Evolutionary conservation across 1,139 yeast species (phyloP).

Genomic region (Lodderomyces metapsilosis): DNA sequence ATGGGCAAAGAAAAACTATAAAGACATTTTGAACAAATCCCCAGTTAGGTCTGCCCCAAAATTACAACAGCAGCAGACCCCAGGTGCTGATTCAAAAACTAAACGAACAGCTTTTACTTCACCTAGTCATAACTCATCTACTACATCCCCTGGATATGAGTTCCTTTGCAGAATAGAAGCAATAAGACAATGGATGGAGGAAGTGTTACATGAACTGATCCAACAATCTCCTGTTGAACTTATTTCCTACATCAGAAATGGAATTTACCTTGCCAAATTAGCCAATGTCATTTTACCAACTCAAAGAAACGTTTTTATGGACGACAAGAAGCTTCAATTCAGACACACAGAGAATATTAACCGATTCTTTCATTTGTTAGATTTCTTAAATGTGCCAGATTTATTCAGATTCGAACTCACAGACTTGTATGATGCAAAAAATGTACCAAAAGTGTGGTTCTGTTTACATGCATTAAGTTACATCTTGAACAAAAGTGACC

Average conservation of each 20-base stretch:
- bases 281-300: constrained; percentile 72
- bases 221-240: constrained; percentile 53
- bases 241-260: constrained; percentile 65
- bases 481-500: constrained; percentile 52
- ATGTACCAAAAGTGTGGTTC: constrained; percentile 91
- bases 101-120: constrained; percentile 17
- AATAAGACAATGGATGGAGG: constrained; percentile 58
- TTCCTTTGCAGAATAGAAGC: constrained; percentile 88
- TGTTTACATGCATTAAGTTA: constrained; percentile 88
- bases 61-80: background rate
- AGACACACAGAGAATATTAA: constrained; percentile 93
- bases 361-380: constrained; percentile 72
- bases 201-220: constrained; percentile 48
- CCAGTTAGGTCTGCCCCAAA: constrained; percentile 14
- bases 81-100: background rate
- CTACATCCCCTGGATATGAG: constrained; percentile 56
- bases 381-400: constrained; percentile 75
- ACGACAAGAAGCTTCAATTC: constrained; percentile 65
- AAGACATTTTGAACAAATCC: constrained; percentile 17
- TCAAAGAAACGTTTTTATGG: constrained; percentile 44
- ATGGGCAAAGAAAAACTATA: constrained; percentile 24
- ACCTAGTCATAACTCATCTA: constrained; percentile 29
- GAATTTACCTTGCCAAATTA: constrained; percentile 79
- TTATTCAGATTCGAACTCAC: constrained; percentile 87
- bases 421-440: constrained; percentile 88